Evolutionary conservation across 306 rosid species (phyloP).

Genomic region (Lathyrus oleraceus): DNA sequence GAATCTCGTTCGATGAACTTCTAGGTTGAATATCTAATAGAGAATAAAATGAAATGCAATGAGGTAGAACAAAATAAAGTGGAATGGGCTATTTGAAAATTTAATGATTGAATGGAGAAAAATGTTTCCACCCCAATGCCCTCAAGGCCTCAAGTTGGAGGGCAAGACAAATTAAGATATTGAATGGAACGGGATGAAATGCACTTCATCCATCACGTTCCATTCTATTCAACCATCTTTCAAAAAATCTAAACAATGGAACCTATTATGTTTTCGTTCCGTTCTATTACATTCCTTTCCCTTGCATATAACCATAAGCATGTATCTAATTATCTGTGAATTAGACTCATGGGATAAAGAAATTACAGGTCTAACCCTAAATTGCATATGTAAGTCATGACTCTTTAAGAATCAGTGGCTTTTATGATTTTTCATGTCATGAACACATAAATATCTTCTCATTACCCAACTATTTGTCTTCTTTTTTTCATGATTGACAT

Average conservation of each 20-base stretch:
- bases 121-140: constrained; percentile 1
- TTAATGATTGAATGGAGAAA: neutral
- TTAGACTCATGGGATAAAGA: constrained; percentile 1
- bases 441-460: constrained; percentile 6
- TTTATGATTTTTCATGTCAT: neutral
- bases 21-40: constrained; percentile 1
- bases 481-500: constrained; percentile 25
- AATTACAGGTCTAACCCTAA: neutral
- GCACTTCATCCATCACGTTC: neutral
- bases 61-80: neutral
- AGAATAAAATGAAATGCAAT: neutral
- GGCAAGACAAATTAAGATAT: neutral
- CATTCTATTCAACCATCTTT: constrained; percentile 9
- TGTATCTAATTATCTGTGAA: constrained; percentile 8
- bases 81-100: neutral
- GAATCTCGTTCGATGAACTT: neutral
- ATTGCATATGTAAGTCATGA: neutral
- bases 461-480: constrained; percentile 21
- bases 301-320: neutral
- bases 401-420: constrained; percentile 20
- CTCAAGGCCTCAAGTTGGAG: neutral
- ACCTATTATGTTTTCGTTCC: neutral
- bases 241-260: neutral
- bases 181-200: neutral
- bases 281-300: constrained; percentile 1